phyloP scores from a whole-genome alignment of 1,284 basidiomycete genomes.

The Erythrobasidium hasegawianum region DNA sequence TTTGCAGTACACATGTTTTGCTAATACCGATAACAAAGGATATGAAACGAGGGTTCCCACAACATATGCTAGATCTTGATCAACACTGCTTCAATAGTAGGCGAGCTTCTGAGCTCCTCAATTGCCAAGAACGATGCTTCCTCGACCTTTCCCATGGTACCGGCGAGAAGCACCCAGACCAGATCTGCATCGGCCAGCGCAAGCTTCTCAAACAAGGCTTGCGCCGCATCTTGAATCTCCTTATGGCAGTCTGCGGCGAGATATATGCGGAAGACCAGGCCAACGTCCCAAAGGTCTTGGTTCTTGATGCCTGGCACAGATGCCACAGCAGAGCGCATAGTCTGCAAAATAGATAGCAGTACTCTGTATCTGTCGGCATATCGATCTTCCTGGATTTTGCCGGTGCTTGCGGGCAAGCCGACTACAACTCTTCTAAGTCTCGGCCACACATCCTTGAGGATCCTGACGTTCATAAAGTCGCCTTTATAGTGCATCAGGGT shows the following conservation, averaged over 20 bases:
- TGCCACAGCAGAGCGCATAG: slow-evolving; percentile 63
- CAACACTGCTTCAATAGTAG: not conserved
- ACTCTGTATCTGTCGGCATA: slow-evolving; percentile 73
- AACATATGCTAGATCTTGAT: not conserved
- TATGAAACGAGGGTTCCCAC: not conserved
- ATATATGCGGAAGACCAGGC: slow-evolving; percentile 68
- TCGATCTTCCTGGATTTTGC: slow-evolving; percentile 55
- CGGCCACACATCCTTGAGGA: slow-evolving; percentile 92
- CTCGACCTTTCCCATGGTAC: slow-evolving; percentile 38
- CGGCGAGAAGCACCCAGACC: slow-evolving; percentile 70
- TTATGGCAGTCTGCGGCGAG: slow-evolving; percentile 62
- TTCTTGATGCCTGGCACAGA: slow-evolving; percentile 64
- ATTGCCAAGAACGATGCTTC: not conserved
- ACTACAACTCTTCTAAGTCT: slow-evolving; percentile 58
- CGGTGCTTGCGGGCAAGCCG: slow-evolving; percentile 54
- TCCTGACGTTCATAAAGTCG: slow-evolving; percentile 71
- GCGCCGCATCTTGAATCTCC: slow-evolving; percentile 66
- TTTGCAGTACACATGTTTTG: too few relatives aligned
- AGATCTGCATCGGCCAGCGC: slow-evolving; percentile 65
- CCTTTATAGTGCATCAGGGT: slow-evolving; percentile 65
- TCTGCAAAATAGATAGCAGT: slow-evolving; percentile 65
- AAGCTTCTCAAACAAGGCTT: slow-evolving; percentile 62
- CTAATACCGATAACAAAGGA: not conserved
- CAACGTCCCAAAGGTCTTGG: slow-evolving; percentile 69
- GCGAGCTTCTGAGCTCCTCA: not conserved